A percentile compares a stretch with the other conserved stretches of the same genome.
Conservation (phyloP, 306 rosid genomes). For the Ormosia emarginata region DNA sequence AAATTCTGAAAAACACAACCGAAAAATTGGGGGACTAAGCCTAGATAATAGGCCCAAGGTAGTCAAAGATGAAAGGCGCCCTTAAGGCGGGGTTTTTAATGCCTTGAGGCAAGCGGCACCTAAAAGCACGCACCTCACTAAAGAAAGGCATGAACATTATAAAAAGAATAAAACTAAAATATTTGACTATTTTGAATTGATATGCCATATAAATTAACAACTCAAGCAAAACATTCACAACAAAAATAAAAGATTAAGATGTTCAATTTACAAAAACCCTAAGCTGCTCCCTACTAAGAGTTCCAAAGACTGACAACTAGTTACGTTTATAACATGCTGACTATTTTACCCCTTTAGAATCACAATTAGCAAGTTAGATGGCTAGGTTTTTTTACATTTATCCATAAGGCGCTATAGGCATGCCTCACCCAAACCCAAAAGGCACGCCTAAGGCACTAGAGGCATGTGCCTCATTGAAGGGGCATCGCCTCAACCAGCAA, state of each 20-base stretch:
- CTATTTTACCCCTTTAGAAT: not conserved
- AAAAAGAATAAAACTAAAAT: not conserved
- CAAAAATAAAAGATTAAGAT: not conserved
- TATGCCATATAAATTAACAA: not conserved
- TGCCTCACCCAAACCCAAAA: not conserved
- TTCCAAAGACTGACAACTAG: not conserved
- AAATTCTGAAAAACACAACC: not conserved
- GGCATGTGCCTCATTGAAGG: not conserved
- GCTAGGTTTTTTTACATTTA: not conserved
- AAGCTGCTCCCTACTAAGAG: not conserved
- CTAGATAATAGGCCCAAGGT: not conserved
- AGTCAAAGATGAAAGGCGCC: not conserved
- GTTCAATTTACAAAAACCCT: not conserved
- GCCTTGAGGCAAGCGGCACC: not conserved
- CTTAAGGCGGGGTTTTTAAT: not conserved
- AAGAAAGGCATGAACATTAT: too few relatives aligned
- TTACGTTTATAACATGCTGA: not conserved
- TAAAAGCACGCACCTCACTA: not conserved
- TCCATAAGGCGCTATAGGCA: not conserved
- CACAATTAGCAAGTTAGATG: not conserved
- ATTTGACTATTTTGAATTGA: not conserved
- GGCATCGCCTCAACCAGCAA: not conserved
- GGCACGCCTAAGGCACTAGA: not conserved
- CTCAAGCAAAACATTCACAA: not conserved
- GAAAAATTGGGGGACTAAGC: not conserved